Evolutionary conservation across 2,329 filamentous ascomycete genomes (phyloP), one percentile per base, ranked within the genome.

Genomic region (Periconia macrospinosa): DNA sequence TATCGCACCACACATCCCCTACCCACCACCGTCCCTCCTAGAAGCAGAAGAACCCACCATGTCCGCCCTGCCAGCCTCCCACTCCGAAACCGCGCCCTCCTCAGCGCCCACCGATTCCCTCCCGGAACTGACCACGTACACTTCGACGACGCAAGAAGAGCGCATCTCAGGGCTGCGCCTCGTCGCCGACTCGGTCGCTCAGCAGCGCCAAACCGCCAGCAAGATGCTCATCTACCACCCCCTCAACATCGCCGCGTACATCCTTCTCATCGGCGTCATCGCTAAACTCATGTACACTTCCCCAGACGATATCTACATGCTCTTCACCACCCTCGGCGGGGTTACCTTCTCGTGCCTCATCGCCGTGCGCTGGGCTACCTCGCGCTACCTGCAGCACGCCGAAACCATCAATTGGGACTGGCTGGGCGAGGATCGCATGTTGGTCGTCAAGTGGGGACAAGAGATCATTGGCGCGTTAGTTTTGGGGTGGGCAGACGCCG

Each of bases 101-200:
- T 56, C 45, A 9, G 41, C 58, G 13, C 61, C 63, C 13, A 51
- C 55, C 30, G 58, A 67, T 30, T 63, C 54, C 41, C 74, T 82
- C 54, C 81, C 87, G 6, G 81, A 86, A 9, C 82, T 92, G 42
- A 83, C 81, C 47, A 85, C 89, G 48, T 83, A 85, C 61, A 71
- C 76, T 14, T 71, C 79, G 20, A 69, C 69, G 47, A 65, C 72
- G 47, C 76, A 83, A 47, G 69, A 79, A 48, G 88, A 92, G 70
- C 86, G 87, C 68, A 76, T 86, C 58, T 81, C 85, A 52, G 87
- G 87, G 17, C 79, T 96, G 48, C 83, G 83, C 58, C 83, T 96
- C 18, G 81, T 96, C 40, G 88, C 91, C 56, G 90, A 93, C 74
- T 91, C 87, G 54, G 84, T 95, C 47, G 89, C 90, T 35, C 88